Evolutionary conservation across 164 flowering plant species (phyloP), one percentile per base, ranked within the genome.

Genomic region (Aristolochia contorta): DNA sequence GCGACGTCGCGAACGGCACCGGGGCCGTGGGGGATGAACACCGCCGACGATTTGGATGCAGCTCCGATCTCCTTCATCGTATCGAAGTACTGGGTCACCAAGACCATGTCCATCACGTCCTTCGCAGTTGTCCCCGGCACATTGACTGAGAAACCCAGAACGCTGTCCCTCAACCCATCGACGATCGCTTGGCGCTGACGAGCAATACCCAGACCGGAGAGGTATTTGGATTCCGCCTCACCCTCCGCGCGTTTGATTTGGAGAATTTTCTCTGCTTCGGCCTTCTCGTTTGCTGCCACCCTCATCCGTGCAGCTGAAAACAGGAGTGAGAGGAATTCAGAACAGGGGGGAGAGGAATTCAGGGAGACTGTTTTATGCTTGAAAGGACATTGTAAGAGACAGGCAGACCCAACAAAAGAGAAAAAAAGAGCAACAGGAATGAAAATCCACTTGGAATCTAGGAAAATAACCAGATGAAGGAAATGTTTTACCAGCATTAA

Each of bases 11-110:
- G 72, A 14, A 86, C 91, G 19, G 96, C 92, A 48, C 92, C 93
- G 0, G 93, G 96, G 0, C 96, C 96, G 55, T 86, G 96, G 15
- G 96, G 96, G 57, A 89, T 84, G 82, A 89, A 89, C 22, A 89
- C 91, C 19, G 89, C 64, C n/a, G 79, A 77, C 16, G 91, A 69
- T 66, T 89, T 89, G 33, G 96, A 86, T 9, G 92, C 69, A 12
- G 93, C 90, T 1, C 92, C 93, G 1, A 89, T 86, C 47, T 88
- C 96, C 68, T 81, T 88, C 88, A 88, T 84, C 2, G 92, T 85
- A 75, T 88, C 96, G 16, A 88, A 88, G 71, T 88, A 88, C 46
- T 85, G 92, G 27, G 96, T 85, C 21, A 87, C 82, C 22, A 87
- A 64, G 33, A 87, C 81, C 91, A 87, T 82, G 77, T 87, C 95